phyloP scores from a whole-genome alignment of 225 moss, liverwort and hornwort genomes.

The Straminergon stramineum region DNA sequence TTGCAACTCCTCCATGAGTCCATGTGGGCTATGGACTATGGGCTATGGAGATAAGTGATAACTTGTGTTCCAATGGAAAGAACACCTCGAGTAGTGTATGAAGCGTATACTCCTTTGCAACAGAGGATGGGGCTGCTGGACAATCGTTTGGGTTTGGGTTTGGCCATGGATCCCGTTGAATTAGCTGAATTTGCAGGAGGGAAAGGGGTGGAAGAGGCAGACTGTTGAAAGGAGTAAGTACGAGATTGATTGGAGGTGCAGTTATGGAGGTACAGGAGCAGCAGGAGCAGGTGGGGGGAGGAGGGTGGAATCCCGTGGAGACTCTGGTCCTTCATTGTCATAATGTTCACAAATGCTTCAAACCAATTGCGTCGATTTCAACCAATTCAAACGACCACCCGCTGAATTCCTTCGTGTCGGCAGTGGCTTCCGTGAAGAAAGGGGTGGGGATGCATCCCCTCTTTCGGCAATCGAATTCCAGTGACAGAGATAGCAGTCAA shows the following conservation, averaged over 20 bases:
- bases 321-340: constrained; percentile 21
- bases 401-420: constrained; percentile 24
- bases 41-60: background rate
- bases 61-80: too few species aligned
- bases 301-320: constrained; percentile 21
- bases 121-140: background rate
- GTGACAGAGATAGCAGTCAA: background rate
- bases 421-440: constrained; percentile 23
- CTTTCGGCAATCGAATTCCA: background rate
- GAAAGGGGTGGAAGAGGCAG: background rate
- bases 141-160: background rate
- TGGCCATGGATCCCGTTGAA: background rate
- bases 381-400: constrained; percentile 17
- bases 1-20: background rate
- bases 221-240: background rate
- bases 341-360: constrained; percentile 22
- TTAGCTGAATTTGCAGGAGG: background rate
- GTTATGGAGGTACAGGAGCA: constrained; percentile 17
- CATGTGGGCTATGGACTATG: too few species aligned
- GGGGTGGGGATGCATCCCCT: constrained; percentile 19
- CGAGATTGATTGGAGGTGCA: background rate
- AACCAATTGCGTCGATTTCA: background rate
- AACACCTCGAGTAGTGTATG: background rate
- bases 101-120: background rate
- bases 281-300: background rate